Evolutionary conservation across 2,329 filamentous ascomycete genomes (phyloP).

Genomic region (Ambrosiella xylebori): DNA sequence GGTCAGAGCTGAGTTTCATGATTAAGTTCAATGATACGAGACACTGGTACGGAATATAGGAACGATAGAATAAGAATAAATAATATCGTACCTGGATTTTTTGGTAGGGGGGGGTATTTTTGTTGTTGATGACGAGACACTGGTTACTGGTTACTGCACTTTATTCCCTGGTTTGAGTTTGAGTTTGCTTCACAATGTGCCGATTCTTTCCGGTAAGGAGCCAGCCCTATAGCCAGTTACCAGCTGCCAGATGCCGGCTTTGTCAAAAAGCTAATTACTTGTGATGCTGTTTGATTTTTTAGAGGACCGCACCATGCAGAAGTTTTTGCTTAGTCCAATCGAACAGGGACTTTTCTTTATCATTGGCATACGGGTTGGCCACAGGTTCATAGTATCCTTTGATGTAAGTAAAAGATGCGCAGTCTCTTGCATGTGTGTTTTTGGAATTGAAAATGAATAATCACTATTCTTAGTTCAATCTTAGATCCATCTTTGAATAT

Average conservation of each 20-base stretch:
- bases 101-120: background rate
- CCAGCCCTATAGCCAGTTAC: background rate
- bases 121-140: background rate
- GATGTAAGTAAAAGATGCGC: too few species aligned
- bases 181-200: background rate
- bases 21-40: background rate
- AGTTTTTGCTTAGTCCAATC: too few species aligned
- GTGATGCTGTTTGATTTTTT: background rate
- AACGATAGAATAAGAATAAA: too few species aligned
- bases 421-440: too few species aligned
- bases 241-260: background rate
- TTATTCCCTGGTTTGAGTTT: background rate
- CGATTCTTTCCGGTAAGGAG: background rate
- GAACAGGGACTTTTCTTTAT: too few species aligned
- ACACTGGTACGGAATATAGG: background rate
- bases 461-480: too few species aligned
- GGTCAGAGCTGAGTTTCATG: background rate
- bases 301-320: too few species aligned
- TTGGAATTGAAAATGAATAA: too few species aligned
- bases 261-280: background rate
- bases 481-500: too few species aligned
- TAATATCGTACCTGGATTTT: background rate
- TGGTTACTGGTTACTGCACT: background rate
- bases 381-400: too few species aligned
- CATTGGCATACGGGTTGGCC: too few species aligned